phyloP scores from a whole-genome alignment of 106 monocot species.

The Apostasia shenzhenica region DNA sequence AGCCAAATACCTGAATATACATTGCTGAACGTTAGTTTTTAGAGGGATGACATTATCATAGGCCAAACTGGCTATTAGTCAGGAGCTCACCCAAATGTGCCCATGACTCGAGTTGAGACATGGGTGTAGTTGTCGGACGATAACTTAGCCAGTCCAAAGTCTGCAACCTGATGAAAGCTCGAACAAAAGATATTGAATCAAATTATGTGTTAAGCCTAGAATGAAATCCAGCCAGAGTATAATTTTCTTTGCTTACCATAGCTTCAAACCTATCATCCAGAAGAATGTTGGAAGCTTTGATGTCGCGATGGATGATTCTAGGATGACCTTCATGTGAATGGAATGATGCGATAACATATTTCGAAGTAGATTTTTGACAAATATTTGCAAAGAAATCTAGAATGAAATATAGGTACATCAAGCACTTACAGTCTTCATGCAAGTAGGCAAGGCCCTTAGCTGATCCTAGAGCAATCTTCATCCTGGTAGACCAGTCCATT shows the following conservation, averaged over 20 bases:
- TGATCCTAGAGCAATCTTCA: slow-evolving; percentile 71
- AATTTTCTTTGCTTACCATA: slow-evolving; percentile 34
- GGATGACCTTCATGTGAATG: slow-evolving; percentile 43
- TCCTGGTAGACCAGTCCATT: slow-evolving; percentile 57
- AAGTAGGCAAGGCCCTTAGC: slow-evolving; percentile 80
- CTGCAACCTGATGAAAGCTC: slow-evolving; percentile 28
- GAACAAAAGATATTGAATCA: neutral
- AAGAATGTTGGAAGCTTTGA: slow-evolving; percentile 61
- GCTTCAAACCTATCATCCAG: slow-evolving; percentile 75
- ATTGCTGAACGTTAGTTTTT: neutral
- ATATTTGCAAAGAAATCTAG: neutral
- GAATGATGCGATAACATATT: neutral
- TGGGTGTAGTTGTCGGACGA: slow-evolving; percentile 52
- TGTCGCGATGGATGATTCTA: slow-evolving; percentile 67
- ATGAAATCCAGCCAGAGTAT: neutral
- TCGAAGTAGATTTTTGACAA: neutral
- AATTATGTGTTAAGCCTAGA: neutral
- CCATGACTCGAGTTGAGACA: slow-evolving; percentile 65
- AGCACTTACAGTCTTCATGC: slow-evolving; percentile 69
- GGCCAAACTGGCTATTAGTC: neutral
- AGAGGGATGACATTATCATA: neutral
- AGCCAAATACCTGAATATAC: slow-evolving; percentile 39
- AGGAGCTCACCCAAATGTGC: slow-evolving; percentile 49
- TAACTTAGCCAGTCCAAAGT: slow-evolving; percentile 66
- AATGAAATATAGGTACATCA: neutral